A percentile compares a stretch with the other conserved stretches of the same genome.
phyloP scores from a whole-genome alignment of 257 asterid species.

The Agastache rugosa region DNA sequence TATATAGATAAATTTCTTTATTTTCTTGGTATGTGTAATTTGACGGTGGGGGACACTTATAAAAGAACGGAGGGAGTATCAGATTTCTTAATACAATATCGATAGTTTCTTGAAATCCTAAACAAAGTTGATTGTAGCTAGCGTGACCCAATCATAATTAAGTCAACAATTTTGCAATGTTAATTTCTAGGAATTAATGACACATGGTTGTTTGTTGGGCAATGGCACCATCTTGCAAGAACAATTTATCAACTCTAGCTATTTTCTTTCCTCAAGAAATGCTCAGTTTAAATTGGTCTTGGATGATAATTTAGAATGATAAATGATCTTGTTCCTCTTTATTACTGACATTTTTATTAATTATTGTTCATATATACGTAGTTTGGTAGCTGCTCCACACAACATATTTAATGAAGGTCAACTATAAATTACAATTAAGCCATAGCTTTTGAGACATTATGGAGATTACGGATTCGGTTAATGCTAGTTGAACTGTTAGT shows the following conservation, averaged over 20 bases:
- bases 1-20: too few relatives aligned
- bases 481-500: not conserved
- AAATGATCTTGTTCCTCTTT: not conserved
- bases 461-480: not conserved
- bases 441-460: constrained; percentile 3
- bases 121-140: not conserved
- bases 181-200: constrained; percentile 22
- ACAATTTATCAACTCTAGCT: not conserved
- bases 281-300: not conserved
- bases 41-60: too few relatives aligned
- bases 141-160: not conserved
- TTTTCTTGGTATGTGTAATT: too few relatives aligned
- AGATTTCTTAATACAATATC: too few relatives aligned
- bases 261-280: not conserved
- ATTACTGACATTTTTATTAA: too few relatives aligned
- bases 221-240: constrained; percentile 22
- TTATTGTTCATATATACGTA: not conserved
- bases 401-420: not conserved
- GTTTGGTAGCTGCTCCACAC: not conserved
- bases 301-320: not conserved
- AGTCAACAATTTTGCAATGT: not conserved
- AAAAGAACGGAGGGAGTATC: too few relatives aligned
- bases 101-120: not conserved
- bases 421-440: not conserved
- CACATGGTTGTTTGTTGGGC: constrained; percentile 20